These are phyloP conservation scores for Silene noctiflora DNA, from an alignment of 179 eudicot genomes.

Conservation along the genomic window DNA sequence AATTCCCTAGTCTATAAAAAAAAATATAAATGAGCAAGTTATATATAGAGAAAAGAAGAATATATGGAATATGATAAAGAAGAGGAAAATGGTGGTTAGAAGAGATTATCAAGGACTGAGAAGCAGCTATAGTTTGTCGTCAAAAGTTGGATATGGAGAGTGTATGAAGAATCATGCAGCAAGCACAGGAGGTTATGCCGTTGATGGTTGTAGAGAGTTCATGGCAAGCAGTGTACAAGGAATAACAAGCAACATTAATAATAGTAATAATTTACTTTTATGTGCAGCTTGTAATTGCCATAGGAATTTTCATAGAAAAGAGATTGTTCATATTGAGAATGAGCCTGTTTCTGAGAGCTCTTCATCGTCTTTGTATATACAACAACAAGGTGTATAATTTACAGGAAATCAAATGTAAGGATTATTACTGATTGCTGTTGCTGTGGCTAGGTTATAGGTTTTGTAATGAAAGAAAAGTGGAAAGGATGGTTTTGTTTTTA, in stretches of 20 bases:
- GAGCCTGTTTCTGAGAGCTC: conserved; percentile 49
- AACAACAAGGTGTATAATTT: background rate
- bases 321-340: conserved; percentile 20
- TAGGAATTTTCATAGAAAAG: conserved; percentile 50
- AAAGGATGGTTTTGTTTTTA: background rate
- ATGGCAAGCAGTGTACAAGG: conserved; percentile 50
- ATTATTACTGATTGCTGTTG: too few relatives aligned
- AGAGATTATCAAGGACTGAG: conserved; percentile 14
- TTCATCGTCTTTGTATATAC: conserved; percentile 19
- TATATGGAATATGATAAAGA: conserved; percentile 25
- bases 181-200: conserved; percentile 60
- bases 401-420: background rate
- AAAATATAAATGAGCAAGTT: too few relatives aligned
- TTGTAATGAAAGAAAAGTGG: conserved; percentile 3
- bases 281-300: conserved; percentile 76
- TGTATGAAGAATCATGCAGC: conserved; percentile 71
- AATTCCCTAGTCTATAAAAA: too few relatives aligned
- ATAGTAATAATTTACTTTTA: conserved; percentile 24
- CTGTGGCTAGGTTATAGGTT: background rate
- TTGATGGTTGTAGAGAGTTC: conserved; percentile 72
- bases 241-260: background rate
- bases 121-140: conserved; percentile 5
- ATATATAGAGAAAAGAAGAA: too few relatives aligned
- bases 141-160: conserved; percentile 36
- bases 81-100: conserved; percentile 18